Evolutionary conservation across 192 early-diverging fungal genomes (phyloP), one percentile per base, ranked within the genome.

Genomic region (Backusella circina): DNA sequence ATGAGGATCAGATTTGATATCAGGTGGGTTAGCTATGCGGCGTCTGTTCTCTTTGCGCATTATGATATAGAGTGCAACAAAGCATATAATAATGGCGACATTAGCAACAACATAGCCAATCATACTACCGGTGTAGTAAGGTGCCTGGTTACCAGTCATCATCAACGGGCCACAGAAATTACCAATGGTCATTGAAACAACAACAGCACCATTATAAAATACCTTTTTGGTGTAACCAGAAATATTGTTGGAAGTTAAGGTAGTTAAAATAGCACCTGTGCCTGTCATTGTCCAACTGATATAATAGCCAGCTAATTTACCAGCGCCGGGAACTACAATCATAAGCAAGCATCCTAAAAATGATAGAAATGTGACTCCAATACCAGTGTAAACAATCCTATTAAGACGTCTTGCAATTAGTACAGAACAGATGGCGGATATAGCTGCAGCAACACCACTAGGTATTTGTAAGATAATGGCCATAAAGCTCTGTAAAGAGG

Each of bases 141-240:
- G 75, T n/a, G 67, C 50, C 39, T 76, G 75, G 15, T 61, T 70
- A 18, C 33, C 47, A 18, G 66, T 54, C 75, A 76, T 76, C 32
- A 76, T 70, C 33, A 76, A 35, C 16, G 75, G 75, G 0, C 67
- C 75, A 76, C 68, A 61, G 18, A 70, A 61, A 36, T 70, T 76
- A 26, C 75, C 75, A 70, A 70, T 38, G n/a, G 75, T 76, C 28
- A 61, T 70, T 13, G 47, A 21, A 13, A 74, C 30, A 26, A 74
- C 30, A 12, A 66, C 35, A 16, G 65, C 65, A 33, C 64, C 65
- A n/a, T 74, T 66, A 16, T 65, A 67, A 21, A 61, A 65, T 0
- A 51, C 7, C 12, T 74, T 74, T 10, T 74, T 74, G 15, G 73
- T 74, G 30, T 74, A 74, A 15, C 73, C 73, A 47, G 69, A 71